Evolutionary conservation across 2,329 filamentous ascomycete species (phyloP), one percentile per base, ranked within the genome.

Genomic region (Xylaria multiplex): DNA sequence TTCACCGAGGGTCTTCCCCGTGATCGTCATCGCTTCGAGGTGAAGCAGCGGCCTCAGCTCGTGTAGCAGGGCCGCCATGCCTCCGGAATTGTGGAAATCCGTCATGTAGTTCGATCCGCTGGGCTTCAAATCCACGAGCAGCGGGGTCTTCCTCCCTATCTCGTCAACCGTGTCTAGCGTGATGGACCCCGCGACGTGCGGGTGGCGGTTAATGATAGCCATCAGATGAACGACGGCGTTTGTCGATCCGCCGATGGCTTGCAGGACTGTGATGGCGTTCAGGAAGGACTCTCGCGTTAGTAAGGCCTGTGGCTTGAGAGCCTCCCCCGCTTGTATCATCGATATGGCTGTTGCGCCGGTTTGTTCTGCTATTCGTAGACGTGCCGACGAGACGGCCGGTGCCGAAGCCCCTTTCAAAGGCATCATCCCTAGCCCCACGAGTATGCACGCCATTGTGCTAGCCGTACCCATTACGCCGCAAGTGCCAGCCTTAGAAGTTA

Each of bases 381-480:
- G 93, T 0, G 91, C 84, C 0, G 92, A 91, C 0, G 90, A 93
- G 3, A 91, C 88, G 0, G 93, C 93, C 0, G 93, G 91, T 0
- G 91, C 93, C 0, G 91, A 91, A 0, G 92, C 92, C 0, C 91
- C 93, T 6, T 88, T 88, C 7, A 93, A 90, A 0, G 94, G 84
- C 65, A 92, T 91, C 70, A 96, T 83, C n/a, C 93, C 93, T 72
- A 97, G 89, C 0, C 88, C 92, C 67, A 93, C 92, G 24, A 94
- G 91, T 16, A 93, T 87, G 6, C 91, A 94, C 1, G 92, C 91
- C 92, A 97, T 95, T 1, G 93, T 96, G 74, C 93, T 95, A 6
- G 93, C 93, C 0, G 93, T 97, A 69, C 93, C 96, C 93, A 97
- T 97, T 19, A 94, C 93, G 53, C 93, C 93, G 70, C 93, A 97